A percentile compares a stretch with the other conserved stretches of the same genome.
Evolutionary conservation across 192 early-diverging fungal genomes (phyloP).

Genomic region (Oehlia diaphana): DNA sequence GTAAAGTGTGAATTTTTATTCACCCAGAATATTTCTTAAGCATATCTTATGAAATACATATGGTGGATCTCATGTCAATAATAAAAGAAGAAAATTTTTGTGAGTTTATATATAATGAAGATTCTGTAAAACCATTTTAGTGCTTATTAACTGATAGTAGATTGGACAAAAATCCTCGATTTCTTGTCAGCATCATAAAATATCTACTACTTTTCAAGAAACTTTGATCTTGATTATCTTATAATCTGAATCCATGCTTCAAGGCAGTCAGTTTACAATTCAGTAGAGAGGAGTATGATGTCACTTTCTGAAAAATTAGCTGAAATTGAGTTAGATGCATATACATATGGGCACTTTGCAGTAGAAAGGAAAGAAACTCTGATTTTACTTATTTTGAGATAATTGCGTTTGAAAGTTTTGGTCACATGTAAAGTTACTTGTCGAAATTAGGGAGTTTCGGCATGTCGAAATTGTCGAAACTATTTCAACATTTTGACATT

Average conservation of each 20-base stretch:
- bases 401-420: too few species aligned
- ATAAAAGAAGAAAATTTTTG: not conserved
- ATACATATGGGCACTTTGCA: not conserved
- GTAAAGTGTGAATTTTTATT: not conserved
- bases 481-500: too few species aligned
- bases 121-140: not conserved
- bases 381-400: too few species aligned
- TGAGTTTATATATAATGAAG: too few species aligned
- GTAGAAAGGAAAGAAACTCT: too few species aligned
- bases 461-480: too few species aligned
- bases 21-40: too few species aligned
- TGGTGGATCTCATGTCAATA: not conserved
- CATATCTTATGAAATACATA: not conserved
- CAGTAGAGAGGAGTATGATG: not conserved
- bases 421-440: too few species aligned
- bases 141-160: not conserved
- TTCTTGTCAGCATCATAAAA: not conserved
- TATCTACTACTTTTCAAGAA: not conserved
- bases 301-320: not conserved
- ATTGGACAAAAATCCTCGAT: not conserved
- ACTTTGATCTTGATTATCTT: constrained; percentile 3
- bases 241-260: not conserved
- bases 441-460: too few species aligned
- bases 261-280: not conserved
- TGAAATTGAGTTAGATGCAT: not conserved